Evolutionary conservation across 192 early-diverging fungal genomes (phyloP), one percentile per base, ranked within the genome.

Genomic region (Rhizophagus clarus): DNA sequence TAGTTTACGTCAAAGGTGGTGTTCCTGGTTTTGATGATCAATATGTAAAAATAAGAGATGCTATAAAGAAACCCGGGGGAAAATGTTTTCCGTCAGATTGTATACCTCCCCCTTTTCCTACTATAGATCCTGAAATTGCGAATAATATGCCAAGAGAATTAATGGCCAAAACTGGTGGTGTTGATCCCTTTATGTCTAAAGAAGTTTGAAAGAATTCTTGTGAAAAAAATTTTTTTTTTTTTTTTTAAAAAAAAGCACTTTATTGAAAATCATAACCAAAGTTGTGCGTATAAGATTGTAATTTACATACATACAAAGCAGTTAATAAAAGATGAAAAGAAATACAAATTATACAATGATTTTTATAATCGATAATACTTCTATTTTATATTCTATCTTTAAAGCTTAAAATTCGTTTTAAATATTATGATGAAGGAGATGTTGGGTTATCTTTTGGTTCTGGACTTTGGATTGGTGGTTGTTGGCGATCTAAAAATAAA

Each of bases 1-100:
- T 97, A 26, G 84, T 99, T 71, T 99, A 95, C 87, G 93, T 99
- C 74, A 96, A 96, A 85, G 97, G 97, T 29, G 87, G 89, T 34
- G 93, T 98, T 3, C 97, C 97, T 17, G 97, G 97, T 10, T 88
- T 89, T 28, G 94, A 96, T 78, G 91, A 94, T 72, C 91, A 93
- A 82, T 96, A 89, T 84, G 92, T 99, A 47, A 90, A 91, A 84
- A 89, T 99, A 14, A 89, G 88, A 76, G 97, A 99, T 88, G 93
- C 97, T 24, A 87, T 96, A 82, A 94, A 92, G 82, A 91, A 94
- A 78, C 83, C 88, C 45, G 88, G 89, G 31, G 85, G 87, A 62
- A 87, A 87, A 69, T 82, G 88, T 81, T 93, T 93, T 79, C 93
- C 93, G 17, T 84, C 85, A 7, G 91, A 92, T 77, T 67, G 82